Conservation (phyloP, 768 basidiomycete genomes). For the Phlebiopsis gigantea region DNA sequence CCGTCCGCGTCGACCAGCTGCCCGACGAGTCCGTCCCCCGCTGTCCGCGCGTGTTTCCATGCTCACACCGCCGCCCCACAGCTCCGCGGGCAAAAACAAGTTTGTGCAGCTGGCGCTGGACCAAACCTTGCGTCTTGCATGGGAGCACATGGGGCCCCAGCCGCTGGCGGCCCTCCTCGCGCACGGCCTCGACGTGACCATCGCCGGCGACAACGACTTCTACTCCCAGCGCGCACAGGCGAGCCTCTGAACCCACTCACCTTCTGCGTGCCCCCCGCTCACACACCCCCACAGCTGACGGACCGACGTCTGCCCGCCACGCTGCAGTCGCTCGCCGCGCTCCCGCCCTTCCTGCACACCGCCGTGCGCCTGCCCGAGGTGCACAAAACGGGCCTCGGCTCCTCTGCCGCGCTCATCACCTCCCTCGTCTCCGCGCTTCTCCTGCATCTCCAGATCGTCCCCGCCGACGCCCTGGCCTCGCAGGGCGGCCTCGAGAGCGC, state of each 20-base stretch:
- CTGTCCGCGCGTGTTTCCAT: not conserved
- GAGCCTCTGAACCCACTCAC: conserved; percentile 16
- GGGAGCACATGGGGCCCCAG: conserved; percentile 48
- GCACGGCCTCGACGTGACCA: conserved; percentile 66
- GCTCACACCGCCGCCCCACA: conserved; percentile 5
- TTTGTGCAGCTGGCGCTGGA: conserved; percentile 91
- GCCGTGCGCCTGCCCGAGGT: conserved; percentile 68
- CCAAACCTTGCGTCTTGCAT: conserved; percentile 62
- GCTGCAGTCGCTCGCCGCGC: conserved; percentile 53
- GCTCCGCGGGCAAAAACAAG: conserved; percentile 61
- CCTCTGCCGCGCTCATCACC: conserved; percentile 94
- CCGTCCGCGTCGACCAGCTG: conserved; percentile 25
- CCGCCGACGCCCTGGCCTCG: conserved; percentile 38
- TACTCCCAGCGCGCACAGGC: conserved; percentile 92
- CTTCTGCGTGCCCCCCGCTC: not conserved
- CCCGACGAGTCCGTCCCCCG: conserved; percentile 18
- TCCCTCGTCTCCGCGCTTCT: conserved; percentile 77
- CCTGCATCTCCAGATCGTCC: conserved; percentile 64
- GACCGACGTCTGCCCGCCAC: conserved; percentile 56
- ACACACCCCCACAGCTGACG: conserved; percentile 45
- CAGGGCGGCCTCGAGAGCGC: conserved; percentile 20
- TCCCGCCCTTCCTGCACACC: conserved; percentile 74
- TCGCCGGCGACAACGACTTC: conserved; percentile 95
- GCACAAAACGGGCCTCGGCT: conserved; percentile 98
- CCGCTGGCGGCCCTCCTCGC: conserved; percentile 38